Conservation (phyloP, 2,329 filamentous ascomycete species). For the Chaetomium strumarium region DNA sequence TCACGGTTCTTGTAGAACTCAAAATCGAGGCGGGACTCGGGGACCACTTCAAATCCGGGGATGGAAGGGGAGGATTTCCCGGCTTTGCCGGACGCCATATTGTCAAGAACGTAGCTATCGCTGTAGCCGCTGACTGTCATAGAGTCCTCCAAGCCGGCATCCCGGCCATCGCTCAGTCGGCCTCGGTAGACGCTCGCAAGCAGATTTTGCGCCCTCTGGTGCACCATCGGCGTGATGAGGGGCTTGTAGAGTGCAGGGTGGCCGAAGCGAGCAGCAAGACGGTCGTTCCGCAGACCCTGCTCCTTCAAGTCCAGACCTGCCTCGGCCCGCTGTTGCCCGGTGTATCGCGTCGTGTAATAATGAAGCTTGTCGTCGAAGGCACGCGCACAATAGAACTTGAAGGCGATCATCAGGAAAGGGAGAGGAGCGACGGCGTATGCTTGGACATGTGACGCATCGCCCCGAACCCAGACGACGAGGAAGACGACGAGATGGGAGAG, state of each 20-base stretch:
- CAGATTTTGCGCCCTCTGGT: conserved; percentile 80
- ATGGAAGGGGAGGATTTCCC: conserved; percentile 35
- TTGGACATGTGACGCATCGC: conserved; percentile 52
- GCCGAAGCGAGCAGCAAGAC: conserved; percentile 72
- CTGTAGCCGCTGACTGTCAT: conserved; percentile 67
- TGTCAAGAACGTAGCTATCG: conserved; percentile 72
- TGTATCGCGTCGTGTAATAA: conserved; percentile 67
- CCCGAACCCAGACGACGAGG: conserved; percentile 66
- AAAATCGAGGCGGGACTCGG: conserved; percentile 81
- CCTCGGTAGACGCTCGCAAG: conserved; percentile 83
- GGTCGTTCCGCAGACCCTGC: conserved; percentile 55
- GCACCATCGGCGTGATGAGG: conserved; percentile 91
- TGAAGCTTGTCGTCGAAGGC: conserved; percentile 74
- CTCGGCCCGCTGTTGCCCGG: conserved; percentile 42
- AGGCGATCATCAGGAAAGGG: conserved; percentile 69
- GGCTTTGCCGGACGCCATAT: conserved; percentile 65
- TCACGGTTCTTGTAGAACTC: conserved; percentile 85
- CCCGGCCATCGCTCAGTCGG: conserved; percentile 62
- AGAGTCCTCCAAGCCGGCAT: conserved; percentile 47
- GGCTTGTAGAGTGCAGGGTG: conserved; percentile 87
- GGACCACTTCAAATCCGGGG: conserved; percentile 83
- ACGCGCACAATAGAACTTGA: conserved; percentile 78
- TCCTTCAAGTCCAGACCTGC: conserved; percentile 43
- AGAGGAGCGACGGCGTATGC: conserved; percentile 68
- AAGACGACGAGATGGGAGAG: conserved; percentile 75